Evolutionary conservation across 768 basidiomycete species (phyloP).

Genomic region (Polyporus arcularius): DNA sequence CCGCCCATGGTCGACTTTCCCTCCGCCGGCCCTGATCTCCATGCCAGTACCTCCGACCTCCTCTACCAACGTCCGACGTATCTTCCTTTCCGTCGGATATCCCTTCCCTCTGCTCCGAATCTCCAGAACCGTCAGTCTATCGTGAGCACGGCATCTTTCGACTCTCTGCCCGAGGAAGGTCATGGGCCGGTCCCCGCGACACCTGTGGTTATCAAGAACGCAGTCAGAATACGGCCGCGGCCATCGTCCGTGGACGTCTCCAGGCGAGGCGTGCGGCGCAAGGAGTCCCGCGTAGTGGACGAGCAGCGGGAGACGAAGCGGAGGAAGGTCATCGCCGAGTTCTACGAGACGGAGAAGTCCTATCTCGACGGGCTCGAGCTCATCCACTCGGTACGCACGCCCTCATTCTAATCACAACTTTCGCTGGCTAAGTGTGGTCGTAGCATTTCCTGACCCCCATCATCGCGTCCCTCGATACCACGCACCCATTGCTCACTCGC

Average conservation of each 20-base stretch:
- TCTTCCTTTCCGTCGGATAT: constrained; percentile 52
- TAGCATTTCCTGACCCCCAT: constrained; percentile 86
- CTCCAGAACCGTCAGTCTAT: constrained; percentile 62
- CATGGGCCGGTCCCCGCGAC: constrained; percentile 29
- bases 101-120: constrained; percentile 42
- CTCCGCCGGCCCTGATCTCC: constrained; percentile 17
- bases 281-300: constrained; percentile 44
- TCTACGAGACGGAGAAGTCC: constrained; percentile 77
- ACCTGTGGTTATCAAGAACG: constrained; percentile 37
- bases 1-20: constrained; percentile 32
- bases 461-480: constrained; percentile 68
- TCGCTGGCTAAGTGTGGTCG: not conserved
- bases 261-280: constrained; percentile 38
- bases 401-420: not conserved
- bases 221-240: constrained; percentile 28
- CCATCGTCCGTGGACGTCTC: constrained; percentile 43
- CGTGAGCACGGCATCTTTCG: constrained; percentile 71
- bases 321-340: constrained; percentile 73
- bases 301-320: constrained; percentile 57
- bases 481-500: constrained; percentile 69
- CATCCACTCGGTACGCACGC: constrained; percentile 67
- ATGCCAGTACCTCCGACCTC: constrained; percentile 19
- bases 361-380: constrained; percentile 84
- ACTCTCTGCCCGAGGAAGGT: constrained; percentile 63
- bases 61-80: constrained; percentile 47